Evolutionary conservation across 1,284 basidiomycete genomes (phyloP).

Genomic region (Trichosporon coremiiforme): DNA sequence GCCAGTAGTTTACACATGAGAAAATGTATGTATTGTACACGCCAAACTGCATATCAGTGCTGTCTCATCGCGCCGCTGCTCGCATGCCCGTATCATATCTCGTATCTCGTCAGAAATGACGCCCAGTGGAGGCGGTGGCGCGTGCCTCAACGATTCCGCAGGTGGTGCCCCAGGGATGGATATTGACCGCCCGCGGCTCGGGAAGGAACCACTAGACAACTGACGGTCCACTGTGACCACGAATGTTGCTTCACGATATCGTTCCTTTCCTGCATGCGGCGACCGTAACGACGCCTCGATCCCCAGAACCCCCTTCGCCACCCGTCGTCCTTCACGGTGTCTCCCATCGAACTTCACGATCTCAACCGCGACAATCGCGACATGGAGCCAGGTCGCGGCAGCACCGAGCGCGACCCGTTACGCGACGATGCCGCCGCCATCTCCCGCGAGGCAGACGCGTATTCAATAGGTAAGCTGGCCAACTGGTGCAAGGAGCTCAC

Average conservation of each 20-base stretch:
- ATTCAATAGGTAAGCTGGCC: constrained; percentile 19
- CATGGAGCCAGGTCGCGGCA: constrained; percentile 15
- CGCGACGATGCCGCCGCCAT: constrained; percentile 20
- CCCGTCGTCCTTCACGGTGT: constrained; percentile 21
- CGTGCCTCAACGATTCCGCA: not conserved
- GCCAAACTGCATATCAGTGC: not conserved
- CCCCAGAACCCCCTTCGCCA: not conserved
- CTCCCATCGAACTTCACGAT: constrained; percentile 21
- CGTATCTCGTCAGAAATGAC: no score
- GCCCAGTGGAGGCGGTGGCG: no score
- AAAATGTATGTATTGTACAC: not conserved
- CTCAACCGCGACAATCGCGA: constrained; percentile 15
- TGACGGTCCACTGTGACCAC: not conserved
- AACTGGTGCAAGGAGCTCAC: constrained; percentile 14
- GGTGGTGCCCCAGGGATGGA: not conserved
- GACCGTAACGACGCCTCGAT: not conserved
- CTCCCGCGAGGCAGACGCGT: not conserved
- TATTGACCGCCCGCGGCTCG: not conserved
- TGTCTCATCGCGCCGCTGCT: no score
- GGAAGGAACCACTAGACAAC: not conserved
- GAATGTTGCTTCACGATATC: not conserved
- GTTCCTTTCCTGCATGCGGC: not conserved
- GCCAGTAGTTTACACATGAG: not conserved
- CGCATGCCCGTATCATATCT: no score
- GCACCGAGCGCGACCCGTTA: constrained; percentile 11